Evolutionary conservation across 2,329 filamentous ascomycete genomes (phyloP), one percentile per base, ranked within the genome.

Genomic region (Chrysoporthe deuterocubensis): DNA sequence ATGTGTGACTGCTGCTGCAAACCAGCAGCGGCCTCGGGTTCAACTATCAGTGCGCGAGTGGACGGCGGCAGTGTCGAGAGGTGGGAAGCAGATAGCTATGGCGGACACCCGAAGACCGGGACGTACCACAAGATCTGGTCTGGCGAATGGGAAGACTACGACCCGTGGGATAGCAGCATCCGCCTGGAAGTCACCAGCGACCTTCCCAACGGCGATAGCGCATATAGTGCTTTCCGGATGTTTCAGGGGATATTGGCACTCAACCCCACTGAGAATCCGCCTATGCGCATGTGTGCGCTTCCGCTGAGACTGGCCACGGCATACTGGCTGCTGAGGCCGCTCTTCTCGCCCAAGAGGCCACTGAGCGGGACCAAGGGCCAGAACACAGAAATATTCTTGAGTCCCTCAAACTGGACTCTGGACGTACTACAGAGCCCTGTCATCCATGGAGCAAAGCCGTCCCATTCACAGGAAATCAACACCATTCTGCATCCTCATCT

Each of bases 221-320:
- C 89, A 9, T 94, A 91, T 77, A 89, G 83, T 62, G 90, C 92
- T 78, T 91, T 94, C 76, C 85, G 92, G 62, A 92, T 93, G 84
- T 92, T 91, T 74, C 92, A 95, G 76, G 92, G 91, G 63, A 93
- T 91, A 90, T 78, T 95, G 16, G 83, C 84, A 40, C 86, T 95
- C 78, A 89, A 86, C 1, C 87, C 86, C 0, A 90, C 91, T 0
- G 87, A 86, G 26, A 89, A 93, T 77, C 92, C 90, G 0, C 80
- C 52, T 11, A 56, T 96, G 16, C 84, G 90, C 21, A 89, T 94
- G 1, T 93, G 92, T 70, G 92, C 92, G 0, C 84, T 93, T 71
- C 64, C 67, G 2, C 78, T 94, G 40, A 83, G 85, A 64, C 86
- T 91, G 65, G 89, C 91, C 18, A 94, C 92, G 0, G 90, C 92